A percentile compares a stretch with the other conserved stretches of the same genome.
Evolutionary conservation across 1,284 basidiomycete species (phyloP).

Genomic region (Singerocomus rubriflavus): DNA sequence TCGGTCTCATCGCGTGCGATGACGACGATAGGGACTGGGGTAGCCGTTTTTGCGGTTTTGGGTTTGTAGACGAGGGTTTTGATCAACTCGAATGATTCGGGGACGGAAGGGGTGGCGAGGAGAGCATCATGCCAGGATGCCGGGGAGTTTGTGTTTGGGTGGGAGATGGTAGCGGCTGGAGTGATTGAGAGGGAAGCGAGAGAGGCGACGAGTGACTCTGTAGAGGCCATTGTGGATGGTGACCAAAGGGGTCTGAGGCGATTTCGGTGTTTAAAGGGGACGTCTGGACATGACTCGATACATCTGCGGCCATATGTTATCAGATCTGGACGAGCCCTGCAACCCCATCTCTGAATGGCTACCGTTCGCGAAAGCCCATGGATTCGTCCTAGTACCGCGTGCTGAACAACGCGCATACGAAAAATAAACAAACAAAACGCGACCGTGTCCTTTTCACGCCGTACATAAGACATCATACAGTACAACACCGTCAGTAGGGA

Average conservation of each 20-base stretch:
- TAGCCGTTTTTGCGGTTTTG: conserved; percentile 86
- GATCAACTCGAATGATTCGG: conserved; percentile 64
- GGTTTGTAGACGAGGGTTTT: conserved; percentile 90
- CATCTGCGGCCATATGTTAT: conserved; percentile 19
- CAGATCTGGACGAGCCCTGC: conserved; percentile 17
- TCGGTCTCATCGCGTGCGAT: conserved; percentile 84
- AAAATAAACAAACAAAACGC: conserved; percentile 16
- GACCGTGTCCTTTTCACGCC: conserved; percentile 10
- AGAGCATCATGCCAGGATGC: conserved; percentile 67
- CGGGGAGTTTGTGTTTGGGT: conserved; percentile 59
- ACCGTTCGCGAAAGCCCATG: conserved; percentile 19
- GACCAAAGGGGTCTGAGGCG: background rate
- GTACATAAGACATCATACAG: conserved; percentile 13
- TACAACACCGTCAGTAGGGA: conserved; percentile 14
- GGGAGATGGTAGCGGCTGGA: conserved; percentile 49
- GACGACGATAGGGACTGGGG: conserved; percentile 82
- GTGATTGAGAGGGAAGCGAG: conserved; percentile 54
- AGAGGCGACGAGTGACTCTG: conserved; percentile 23
- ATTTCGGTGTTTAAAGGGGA: conserved; percentile 23
- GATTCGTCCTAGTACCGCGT: conserved; percentile 24
- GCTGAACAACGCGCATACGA: conserved; percentile 30
- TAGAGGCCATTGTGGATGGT: conserved; percentile 21
- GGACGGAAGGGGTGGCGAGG: conserved; percentile 44
- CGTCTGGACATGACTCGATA: conserved; percentile 26
- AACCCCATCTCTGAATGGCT: conserved; percentile 8